Base-by-base conservation (phyloP, 192 early-diverging fungal species). In the Rhizoclosmatium globosum region DNA sequence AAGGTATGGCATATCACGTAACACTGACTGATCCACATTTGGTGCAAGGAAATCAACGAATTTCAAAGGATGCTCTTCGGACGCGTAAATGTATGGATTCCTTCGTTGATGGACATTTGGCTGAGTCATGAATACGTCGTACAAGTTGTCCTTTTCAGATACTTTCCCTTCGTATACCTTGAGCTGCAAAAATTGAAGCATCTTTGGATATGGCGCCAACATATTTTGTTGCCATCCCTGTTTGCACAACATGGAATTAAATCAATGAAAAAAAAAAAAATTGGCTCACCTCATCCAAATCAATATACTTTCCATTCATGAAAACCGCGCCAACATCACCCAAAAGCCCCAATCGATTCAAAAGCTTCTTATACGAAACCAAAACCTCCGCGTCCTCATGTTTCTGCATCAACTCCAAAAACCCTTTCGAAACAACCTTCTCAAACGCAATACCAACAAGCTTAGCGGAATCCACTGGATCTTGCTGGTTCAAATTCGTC, bases 231-330 rank as follows among this genome's bases (percentile, higher is more conserved):
- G 88, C 86, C 85, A 93, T 44, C 79, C 83, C 83, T 75, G n/a
- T 3, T 45, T 3, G 15, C 74, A 15, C 19, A 76, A 47, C 7
- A 50, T 47, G 7, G 71, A 21, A 4, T 75, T 68, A 23, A 3
- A 67, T 45, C 2, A 47, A 42, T 53, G 3, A 15, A 75, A 59
- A 41, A 71, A 57, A 42, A 2, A 71, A 53, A 69, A 85, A 53
- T 57, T 79, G 75, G 44, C 45, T 67, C 19, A 80, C 88, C n/a
- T 91, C 88, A 58, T 81, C 85, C 75, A 94, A 80, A 13, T 87
- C 86, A 72, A 91, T 80, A 74, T 88, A 89, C 78, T 92, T 93
- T 64, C 96, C 96, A 78, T 97, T 97, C 47, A 93, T 74, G 88
- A 95, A 97, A 1, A 91, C 72, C 4, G 87, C 84, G 6, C 91